phyloP scores from a whole-genome alignment of 225 moss, liverwort and hornwort genomes.

The Antitrichia curtipendula region DNA sequence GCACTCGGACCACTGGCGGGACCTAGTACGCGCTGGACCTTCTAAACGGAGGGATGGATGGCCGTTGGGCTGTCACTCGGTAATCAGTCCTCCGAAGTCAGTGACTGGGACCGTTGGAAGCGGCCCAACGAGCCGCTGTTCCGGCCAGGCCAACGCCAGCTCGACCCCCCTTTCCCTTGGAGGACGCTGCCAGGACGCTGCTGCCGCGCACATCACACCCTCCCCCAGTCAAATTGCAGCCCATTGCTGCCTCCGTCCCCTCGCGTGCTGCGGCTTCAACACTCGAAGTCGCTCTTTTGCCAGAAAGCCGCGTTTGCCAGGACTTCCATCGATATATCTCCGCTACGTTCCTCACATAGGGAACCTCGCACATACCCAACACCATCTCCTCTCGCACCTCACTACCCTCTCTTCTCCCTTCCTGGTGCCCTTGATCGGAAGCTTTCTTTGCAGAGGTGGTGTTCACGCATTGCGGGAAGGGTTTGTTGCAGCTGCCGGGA shows the following conservation, averaged over 20 bases:
- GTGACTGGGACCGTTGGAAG: background rate
- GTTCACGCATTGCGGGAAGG: background rate
- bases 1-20: no score
- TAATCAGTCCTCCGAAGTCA: background rate
- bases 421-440: background rate
- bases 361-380: background rate
- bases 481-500: background rate
- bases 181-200: background rate
- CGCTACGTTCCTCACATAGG: background rate
- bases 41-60: background rate
- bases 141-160: background rate
- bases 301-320: background rate
- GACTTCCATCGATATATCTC: background rate
- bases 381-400: background rate
- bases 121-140: background rate
- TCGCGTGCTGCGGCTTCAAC: background rate
- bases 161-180: background rate
- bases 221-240: background rate
- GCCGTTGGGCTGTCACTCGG: background rate
- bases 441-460: background rate
- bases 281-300: background rate
- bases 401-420: no score
- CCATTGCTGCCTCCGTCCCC: background rate
- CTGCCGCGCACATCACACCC: background rate
- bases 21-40: background rate